Evolutionary conservation across 2,329 filamentous ascomycete species (phyloP).

Genomic region (Aspergillus persii): DNA sequence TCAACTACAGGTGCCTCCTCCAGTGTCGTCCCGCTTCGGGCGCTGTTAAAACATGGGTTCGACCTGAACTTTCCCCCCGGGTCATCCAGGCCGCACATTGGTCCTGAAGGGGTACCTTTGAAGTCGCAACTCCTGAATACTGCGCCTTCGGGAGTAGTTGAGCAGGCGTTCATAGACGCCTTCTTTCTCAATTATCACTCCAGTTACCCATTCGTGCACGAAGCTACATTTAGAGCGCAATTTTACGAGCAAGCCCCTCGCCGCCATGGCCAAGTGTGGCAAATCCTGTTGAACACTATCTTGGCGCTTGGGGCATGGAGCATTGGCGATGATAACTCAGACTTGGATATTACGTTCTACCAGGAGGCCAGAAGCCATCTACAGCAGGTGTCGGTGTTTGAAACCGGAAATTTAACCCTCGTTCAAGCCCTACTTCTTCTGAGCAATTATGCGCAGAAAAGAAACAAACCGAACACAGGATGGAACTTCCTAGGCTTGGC

Average conservation of each 20-base stretch:
- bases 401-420: conserved; percentile 49
- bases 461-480: conserved; percentile 51
- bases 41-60: conserved; percentile 39
- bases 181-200: conserved; percentile 50
- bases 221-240: conserved; percentile 48
- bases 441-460: conserved; percentile 51
- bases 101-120: conserved; percentile 30
- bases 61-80: conserved; percentile 37
- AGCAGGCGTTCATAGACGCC: conserved; percentile 44
- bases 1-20: conserved; percentile 33
- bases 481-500: conserved; percentile 51
- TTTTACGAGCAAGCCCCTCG: conserved; percentile 45
- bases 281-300: conserved; percentile 47
- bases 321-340: conserved; percentile 40
- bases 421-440: conserved; percentile 49
- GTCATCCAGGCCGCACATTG: conserved; percentile 22
- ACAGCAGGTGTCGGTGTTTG: conserved; percentile 47
- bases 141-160: conserved; percentile 38
- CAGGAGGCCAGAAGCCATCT: conserved; percentile 48
- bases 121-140: conserved; percentile 39
- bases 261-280: conserved; percentile 44
- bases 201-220: conserved; percentile 49
- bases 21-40: conserved; percentile 39
- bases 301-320: conserved; percentile 47
- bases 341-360: conserved; percentile 47